Percentiles rank a stretch among this genome's conserved stretches.
Evolutionary conservation across 495 filamentous ascomycete genomes (phyloP).

Genomic region (Ramalina intermedia): DNA sequence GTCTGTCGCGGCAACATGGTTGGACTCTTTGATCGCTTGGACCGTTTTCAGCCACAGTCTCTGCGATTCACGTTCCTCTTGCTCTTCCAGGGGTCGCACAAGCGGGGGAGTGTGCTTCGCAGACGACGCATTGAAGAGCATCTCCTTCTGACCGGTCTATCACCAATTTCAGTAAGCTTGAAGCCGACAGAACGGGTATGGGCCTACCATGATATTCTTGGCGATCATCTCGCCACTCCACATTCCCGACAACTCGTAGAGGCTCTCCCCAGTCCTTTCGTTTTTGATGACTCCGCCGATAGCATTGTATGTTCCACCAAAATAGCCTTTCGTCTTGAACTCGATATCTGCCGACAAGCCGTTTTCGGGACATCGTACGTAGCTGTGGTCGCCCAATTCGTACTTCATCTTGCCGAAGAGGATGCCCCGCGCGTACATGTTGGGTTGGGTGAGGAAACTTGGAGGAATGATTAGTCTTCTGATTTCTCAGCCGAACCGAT

Average conservation of each 20-base stretch:
- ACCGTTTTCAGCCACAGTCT: slow-evolving; percentile 71
- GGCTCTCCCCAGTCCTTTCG: slow-evolving; percentile 65
- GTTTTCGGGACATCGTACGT: slow-evolving; percentile 80
- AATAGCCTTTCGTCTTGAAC: slow-evolving; percentile 98
- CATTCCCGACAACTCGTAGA: slow-evolving; percentile 80
- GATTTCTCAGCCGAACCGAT: background rate
- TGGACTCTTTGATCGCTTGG: slow-evolving; percentile 61
- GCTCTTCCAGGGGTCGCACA: slow-evolving; percentile 69
- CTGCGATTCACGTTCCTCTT: slow-evolving; percentile 83
- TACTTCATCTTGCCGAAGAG: slow-evolving; percentile 99
- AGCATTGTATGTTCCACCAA: slow-evolving; percentile 89
- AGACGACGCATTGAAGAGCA: slow-evolving; percentile 75
- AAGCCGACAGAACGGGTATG: too few species aligned
- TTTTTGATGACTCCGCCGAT: slow-evolving; percentile 89
- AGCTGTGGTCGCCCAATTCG: slow-evolving; percentile 92
- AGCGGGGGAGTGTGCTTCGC: slow-evolving; percentile 60
- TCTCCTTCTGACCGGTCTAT: slow-evolving; percentile 73
- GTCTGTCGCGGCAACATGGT: slow-evolving; percentile 83
- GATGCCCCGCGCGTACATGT: slow-evolving; percentile 98
- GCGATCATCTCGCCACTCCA: slow-evolving; percentile 94
- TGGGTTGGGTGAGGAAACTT: slow-evolving; percentile 86
- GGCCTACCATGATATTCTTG: slow-evolving; percentile 60
- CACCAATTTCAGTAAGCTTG: slow-evolving; percentile 1
- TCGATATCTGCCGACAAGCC: slow-evolving; percentile 84
- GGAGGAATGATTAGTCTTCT: slow-evolving; percentile 5